These are phyloP conservation scores for Gaultheria prostrata DNA, from an alignment of 148 eudicot genomes.

Conservation along the genomic window DNA sequence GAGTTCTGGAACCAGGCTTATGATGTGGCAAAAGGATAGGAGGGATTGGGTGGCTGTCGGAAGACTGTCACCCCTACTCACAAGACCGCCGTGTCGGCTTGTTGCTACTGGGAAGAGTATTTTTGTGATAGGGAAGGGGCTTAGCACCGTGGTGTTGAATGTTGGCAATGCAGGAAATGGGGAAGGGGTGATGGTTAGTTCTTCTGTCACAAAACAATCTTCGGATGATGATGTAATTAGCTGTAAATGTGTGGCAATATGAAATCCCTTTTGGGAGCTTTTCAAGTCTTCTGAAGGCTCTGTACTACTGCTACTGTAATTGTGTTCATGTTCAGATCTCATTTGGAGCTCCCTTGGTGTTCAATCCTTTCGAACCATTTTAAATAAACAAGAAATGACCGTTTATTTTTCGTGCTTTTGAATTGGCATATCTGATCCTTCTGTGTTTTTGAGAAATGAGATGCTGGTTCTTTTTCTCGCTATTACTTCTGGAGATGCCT, in stretches of 20 bases:
- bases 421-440: background rate
- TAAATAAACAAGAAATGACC: background rate
- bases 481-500: background rate
- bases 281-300: background rate
- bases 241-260: conserved; percentile 64
- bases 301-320: background rate
- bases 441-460: background rate
- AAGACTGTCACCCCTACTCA: conserved; percentile 52
- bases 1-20: conserved; percentile 63
- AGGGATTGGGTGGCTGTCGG: conserved; percentile 60
- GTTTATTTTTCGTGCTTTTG: background rate
- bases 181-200: conserved; percentile 51
- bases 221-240: conserved; percentile 57
- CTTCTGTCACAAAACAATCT: conserved; percentile 36
- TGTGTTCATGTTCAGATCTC: background rate
- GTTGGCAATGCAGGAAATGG: conserved; percentile 35
- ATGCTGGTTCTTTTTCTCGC: background rate
- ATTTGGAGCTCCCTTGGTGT: background rate
- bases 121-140: conserved; percentile 68
- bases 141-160: conserved; percentile 65
- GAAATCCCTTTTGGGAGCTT: conserved; percentile 17
- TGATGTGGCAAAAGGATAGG: conserved; percentile 63
- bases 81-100: conserved; percentile 74
- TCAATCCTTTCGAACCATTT: background rate
- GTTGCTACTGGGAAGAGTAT: conserved; percentile 62